phyloP scores from a whole-genome alignment of 306 rosid genomes.

The Ammopiptanthus mongolicus region DNA sequence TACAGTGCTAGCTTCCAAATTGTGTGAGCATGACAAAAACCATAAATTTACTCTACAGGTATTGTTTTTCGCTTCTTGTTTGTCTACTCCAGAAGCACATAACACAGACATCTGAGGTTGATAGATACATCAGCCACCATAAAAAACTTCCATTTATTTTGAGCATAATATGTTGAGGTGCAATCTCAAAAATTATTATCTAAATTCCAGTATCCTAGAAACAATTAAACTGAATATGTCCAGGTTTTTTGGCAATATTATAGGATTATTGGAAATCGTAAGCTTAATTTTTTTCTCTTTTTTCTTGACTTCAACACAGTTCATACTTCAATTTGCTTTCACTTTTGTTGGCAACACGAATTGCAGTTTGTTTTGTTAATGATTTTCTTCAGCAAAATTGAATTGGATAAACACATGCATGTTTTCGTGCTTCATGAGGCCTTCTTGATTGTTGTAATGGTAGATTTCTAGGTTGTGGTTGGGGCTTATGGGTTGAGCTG shows the following conservation, averaged over 20 bases:
- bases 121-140: background rate
- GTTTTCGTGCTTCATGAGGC: no score
- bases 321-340: background rate
- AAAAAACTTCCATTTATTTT: background rate
- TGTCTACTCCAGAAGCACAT: background rate
- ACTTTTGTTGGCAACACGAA: background rate
- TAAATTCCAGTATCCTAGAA: background rate
- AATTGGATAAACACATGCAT: background rate
- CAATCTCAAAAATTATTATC: background rate
- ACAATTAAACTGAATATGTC: background rate
- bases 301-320: background rate
- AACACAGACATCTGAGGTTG: background rate
- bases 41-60: slow-evolving; percentile 97
- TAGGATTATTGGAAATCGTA: background rate
- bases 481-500: no score
- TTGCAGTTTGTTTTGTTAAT: no score
- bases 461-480: no score
- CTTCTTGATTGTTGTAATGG: no score
- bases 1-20: slow-evolving; percentile 72
- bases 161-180: background rate
- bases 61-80: slow-evolving; percentile 1
- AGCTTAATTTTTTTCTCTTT: background rate
- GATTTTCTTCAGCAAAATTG: background rate
- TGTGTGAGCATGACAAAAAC: slow-evolving; percentile 91
- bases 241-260: background rate